Evolutionary conservation across 768 basidiomycete species (phyloP).

Genomic region (Amanita rubescens): DNA sequence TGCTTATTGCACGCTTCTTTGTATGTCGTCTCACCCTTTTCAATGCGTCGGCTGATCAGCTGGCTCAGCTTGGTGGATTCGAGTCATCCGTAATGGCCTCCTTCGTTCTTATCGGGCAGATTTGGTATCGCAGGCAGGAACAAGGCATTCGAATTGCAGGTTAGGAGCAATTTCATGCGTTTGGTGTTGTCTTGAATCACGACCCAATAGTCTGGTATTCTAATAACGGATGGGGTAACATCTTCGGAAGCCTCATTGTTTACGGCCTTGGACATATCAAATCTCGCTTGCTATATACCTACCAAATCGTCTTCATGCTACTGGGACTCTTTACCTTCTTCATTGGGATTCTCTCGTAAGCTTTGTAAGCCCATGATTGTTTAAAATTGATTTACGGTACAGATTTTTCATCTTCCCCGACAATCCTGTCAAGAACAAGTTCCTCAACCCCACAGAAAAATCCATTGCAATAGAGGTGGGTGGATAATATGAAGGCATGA

Average conservation of each 20-base stretch:
- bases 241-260: constrained; percentile 29
- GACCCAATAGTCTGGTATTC: constrained; percentile 24
- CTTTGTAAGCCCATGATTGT: background rate
- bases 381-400: background rate
- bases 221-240: constrained; percentile 25
- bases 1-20: constrained; percentile 25
- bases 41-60: background rate
- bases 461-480: constrained; percentile 24
- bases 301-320: constrained; percentile 24
- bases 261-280: constrained; percentile 27
- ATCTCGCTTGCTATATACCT: constrained; percentile 17
- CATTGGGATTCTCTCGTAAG: constrained; percentile 21
- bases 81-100: constrained; percentile 25
- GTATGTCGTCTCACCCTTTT: constrained; percentile 14
- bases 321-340: constrained; percentile 21
- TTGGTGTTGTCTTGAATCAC: background rate
- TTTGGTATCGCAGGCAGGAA: constrained; percentile 29
- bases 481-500: background rate
- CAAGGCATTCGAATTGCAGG: constrained; percentile 26
- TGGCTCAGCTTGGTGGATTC: constrained; percentile 24
- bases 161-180: constrained; percentile 7
- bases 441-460: constrained; percentile 23
- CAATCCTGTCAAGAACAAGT: constrained; percentile 24
- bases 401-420: constrained; percentile 28
- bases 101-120: constrained; percentile 25